Conservation (phyloP, 2,329 filamentous ascomycete species). For the Diplodia seriata region DNA sequence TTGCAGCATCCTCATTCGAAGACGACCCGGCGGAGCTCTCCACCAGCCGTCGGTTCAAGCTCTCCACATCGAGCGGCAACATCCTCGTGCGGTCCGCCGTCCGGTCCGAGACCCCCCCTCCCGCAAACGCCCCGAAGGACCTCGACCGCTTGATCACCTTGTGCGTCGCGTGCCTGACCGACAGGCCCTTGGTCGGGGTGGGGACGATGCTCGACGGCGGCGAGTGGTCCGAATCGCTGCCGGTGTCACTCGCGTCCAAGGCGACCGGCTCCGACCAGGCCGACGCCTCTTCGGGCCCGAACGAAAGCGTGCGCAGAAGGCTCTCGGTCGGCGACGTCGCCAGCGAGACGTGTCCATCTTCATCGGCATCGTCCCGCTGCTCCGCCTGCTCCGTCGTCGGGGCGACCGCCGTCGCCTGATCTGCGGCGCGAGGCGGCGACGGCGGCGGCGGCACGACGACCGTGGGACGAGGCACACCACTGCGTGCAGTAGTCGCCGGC, state of each 20-base stretch:
- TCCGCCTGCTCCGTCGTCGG: neutral
- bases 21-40: neutral
- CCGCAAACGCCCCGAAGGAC: neutral
- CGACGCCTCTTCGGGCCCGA: conserved; percentile 14
- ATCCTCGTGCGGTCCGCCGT: neutral
- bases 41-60: conserved; percentile 5
- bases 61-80: conserved; percentile 8
- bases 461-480: neutral
- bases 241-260: neutral
- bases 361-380: neutral
- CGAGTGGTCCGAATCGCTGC: conserved; percentile 12
- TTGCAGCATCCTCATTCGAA: neutral
- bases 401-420: neutral
- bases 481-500: neutral
- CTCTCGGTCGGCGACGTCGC: conserved; percentile 4
- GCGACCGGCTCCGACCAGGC: conserved; percentile 20
- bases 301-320: conserved; percentile 3
- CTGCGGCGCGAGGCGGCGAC: neutral
- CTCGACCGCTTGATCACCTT: neutral
- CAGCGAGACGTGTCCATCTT: neutral
- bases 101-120: neutral
- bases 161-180: conserved; percentile 2
- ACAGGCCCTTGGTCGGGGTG: conserved; percentile 15
- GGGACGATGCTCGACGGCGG: conserved; percentile 22
- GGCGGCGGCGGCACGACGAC: neutral